These are phyloP conservation scores for Aspergillus ustus DNA, from an alignment of 2,329 filamentous ascomycete species.

Conservation along the genomic window DNA sequence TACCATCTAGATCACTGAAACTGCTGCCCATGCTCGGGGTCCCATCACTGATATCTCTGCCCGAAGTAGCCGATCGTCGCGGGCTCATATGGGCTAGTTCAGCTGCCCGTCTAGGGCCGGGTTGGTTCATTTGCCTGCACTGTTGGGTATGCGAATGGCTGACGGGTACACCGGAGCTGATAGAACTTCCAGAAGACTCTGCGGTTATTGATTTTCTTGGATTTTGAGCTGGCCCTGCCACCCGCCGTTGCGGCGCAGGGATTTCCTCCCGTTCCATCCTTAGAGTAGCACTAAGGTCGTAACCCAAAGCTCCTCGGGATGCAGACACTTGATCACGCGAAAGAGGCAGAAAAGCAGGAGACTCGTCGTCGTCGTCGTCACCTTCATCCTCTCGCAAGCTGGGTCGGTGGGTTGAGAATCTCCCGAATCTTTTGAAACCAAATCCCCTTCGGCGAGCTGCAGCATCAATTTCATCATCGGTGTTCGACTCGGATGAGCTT, in stretches of 20 bases:
- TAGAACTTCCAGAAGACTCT: slow-evolving; percentile 43
- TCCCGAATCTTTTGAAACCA: slow-evolving; percentile 44
- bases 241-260: slow-evolving; percentile 31
- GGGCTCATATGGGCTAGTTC: slow-evolving; percentile 56
- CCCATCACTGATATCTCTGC: slow-evolving; percentile 56
- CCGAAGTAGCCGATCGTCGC: slow-evolving; percentile 40
- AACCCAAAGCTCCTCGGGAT: slow-evolving; percentile 28
- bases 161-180: slow-evolving; percentile 42
- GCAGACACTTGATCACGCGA: slow-evolving; percentile 27
- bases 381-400: slow-evolving; percentile 44
- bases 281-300: slow-evolving; percentile 49
- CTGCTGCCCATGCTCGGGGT: slow-evolving; percentile 68
- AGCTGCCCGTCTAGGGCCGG: slow-evolving; percentile 53
- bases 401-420: slow-evolving; percentile 43
- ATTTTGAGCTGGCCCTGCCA: slow-evolving; percentile 30
- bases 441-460: slow-evolving; percentile 28
- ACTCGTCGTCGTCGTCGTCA: slow-evolving; percentile 53
- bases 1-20: slow-evolving; percentile 68
- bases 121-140: slow-evolving; percentile 20
- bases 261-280: slow-evolving; percentile 40
- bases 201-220: slow-evolving; percentile 25
- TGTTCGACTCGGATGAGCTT: slow-evolving; percentile 37
- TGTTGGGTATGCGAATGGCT: slow-evolving; percentile 27
- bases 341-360: slow-evolving; percentile 52
- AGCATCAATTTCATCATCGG: slow-evolving; percentile 35